Conservation (phyloP, 345 rosid genomes). For the Brassica carinata region DNA sequence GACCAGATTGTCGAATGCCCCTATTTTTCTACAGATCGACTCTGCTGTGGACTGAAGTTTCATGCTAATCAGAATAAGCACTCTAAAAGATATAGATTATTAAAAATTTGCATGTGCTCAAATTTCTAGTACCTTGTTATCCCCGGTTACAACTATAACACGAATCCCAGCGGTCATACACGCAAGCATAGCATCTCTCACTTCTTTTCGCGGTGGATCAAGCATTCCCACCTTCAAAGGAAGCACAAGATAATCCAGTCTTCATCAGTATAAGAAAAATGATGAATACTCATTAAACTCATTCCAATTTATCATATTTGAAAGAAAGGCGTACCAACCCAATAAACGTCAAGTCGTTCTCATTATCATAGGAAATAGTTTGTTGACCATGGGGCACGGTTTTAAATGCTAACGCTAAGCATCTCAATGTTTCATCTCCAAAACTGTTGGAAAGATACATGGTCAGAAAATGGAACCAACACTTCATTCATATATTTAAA, state of each 20-base stretch:
- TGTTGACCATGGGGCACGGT: constrained; percentile 76
- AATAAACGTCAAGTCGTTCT: constrained; percentile 94
- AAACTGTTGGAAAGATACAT: constrained; percentile 60
- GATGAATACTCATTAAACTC: constrained; percentile 6
- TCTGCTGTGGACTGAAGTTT: constrained; percentile 91
- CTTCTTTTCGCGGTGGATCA: constrained; percentile 99
- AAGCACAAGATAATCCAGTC: constrained; percentile 23
- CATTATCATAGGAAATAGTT: constrained; percentile 72
- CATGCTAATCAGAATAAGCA: constrained; percentile 36
- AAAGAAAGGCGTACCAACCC: constrained; percentile 94
- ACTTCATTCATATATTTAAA: constrained; percentile 1
- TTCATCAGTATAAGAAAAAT: not conserved
- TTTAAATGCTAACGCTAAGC: constrained; percentile 89
- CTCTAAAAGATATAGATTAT: constrained; percentile 11
- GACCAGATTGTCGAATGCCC: constrained; percentile 87
- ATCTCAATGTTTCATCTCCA: constrained; percentile 93
- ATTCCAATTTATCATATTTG: constrained; percentile 29
- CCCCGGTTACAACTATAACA: constrained; percentile 99
- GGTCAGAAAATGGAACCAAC: constrained; percentile 22
- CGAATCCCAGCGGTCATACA: constrained; percentile 99
- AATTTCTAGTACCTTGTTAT: constrained; percentile 75
- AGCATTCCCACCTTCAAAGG: constrained; percentile 89
- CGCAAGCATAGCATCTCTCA: constrained; percentile 88
- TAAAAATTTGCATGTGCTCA: not conserved
- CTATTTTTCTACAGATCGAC: constrained; percentile 91